phyloP scores from a whole-genome alignment of 805 yeast genomes.

The Yamadazyma nakazawae region DNA sequence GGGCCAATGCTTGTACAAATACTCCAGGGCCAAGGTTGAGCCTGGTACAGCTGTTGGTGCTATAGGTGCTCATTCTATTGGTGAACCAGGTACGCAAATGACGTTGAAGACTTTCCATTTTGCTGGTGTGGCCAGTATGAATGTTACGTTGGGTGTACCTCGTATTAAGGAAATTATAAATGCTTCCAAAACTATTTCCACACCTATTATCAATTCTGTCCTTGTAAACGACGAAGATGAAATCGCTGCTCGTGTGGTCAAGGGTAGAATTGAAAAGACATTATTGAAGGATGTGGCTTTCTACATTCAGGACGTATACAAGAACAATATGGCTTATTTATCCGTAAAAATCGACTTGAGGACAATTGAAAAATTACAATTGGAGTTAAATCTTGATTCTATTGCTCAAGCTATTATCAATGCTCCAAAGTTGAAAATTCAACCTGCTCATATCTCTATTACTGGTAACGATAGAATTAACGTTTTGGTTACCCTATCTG shows the following conservation, averaged over 20 bases:
- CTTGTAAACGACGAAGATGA: slow-evolving; percentile 92
- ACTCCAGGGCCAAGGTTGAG: slow-evolving; percentile 87
- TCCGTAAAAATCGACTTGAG: slow-evolving; percentile 77
- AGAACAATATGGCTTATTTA: slow-evolving; percentile 70
- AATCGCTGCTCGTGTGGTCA: slow-evolving; percentile 97
- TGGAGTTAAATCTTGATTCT: slow-evolving; percentile 83
- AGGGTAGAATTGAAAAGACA: slow-evolving; percentile 95
- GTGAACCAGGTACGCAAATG: slow-evolving; percentile 99
- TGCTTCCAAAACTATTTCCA: slow-evolving; percentile 91
- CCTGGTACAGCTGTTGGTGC: slow-evolving; percentile 99
- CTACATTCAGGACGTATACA: slow-evolving; percentile 92
- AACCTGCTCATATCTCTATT: slow-evolving; percentile 65
- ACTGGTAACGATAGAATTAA: slow-evolving; percentile 64
- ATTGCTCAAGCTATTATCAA: slow-evolving; percentile 75
- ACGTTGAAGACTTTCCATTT: slow-evolving; percentile 90
- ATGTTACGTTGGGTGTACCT: slow-evolving; percentile 97
- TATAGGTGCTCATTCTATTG: slow-evolving; percentile 98
- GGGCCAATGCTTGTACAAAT: slow-evolving; percentile 73
- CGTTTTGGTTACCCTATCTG: slow-evolving; percentile 50
- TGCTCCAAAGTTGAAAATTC: slow-evolving; percentile 88
- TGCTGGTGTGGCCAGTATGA: slow-evolving; percentile 99
- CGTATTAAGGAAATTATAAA: slow-evolving; percentile 98
- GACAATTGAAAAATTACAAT: slow-evolving; percentile 84
- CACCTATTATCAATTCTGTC: slow-evolving; percentile 94
- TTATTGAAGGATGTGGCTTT: slow-evolving; percentile 79